These are phyloP conservation scores for Ceratobasidium sp. DNA, from an alignment of 1,284 basidiomycete genomes.

Conservation along the genomic window DNA sequence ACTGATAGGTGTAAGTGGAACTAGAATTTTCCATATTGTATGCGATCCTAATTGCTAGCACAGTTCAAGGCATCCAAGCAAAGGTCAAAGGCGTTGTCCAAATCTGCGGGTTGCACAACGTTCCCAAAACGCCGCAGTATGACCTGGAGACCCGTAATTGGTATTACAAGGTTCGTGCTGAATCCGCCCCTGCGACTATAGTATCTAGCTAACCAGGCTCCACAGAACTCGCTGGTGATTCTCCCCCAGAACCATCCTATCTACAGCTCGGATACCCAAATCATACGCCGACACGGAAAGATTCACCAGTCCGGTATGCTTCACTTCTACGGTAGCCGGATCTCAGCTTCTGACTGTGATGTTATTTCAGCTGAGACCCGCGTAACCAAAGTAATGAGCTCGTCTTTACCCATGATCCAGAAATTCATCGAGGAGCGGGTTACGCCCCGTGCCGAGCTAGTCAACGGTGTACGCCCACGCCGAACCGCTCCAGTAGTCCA, in stretches of 20 bases:
- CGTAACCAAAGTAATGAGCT: constrained; percentile 37
- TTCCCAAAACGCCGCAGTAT: constrained; percentile 63
- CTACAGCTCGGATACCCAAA: constrained; percentile 57
- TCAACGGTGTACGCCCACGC: not conserved
- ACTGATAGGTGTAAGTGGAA: constrained; percentile 66
- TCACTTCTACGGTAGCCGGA: not conserved
- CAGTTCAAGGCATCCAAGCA: constrained; percentile 56
- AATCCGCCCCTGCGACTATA: not conserved
- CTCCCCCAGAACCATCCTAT: constrained; percentile 65
- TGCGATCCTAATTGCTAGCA: constrained; percentile 1
- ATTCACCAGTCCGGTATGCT: constrained; percentile 52
- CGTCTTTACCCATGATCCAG: constrained; percentile 38
- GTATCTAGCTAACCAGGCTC: constrained; percentile 27
- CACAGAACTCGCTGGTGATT: constrained; percentile 67
- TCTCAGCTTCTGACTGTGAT: not conserved
- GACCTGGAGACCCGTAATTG: constrained; percentile 62
- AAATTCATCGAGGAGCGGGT: constrained; percentile 14
- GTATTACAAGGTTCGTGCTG: constrained; percentile 69
- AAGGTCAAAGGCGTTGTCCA: constrained; percentile 76
- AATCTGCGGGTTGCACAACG: constrained; percentile 71
- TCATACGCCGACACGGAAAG: constrained; percentile 65
- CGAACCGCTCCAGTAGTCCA: constrained; percentile 45
- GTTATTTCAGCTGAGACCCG: constrained; percentile 14
- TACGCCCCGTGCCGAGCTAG: constrained; percentile 14
- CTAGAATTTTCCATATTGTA: constrained; percentile 4